These are phyloP conservation scores for Ampelomyces quisqualis DNA, from an alignment of 2,329 filamentous ascomycete species.

Conservation along the genomic window DNA sequence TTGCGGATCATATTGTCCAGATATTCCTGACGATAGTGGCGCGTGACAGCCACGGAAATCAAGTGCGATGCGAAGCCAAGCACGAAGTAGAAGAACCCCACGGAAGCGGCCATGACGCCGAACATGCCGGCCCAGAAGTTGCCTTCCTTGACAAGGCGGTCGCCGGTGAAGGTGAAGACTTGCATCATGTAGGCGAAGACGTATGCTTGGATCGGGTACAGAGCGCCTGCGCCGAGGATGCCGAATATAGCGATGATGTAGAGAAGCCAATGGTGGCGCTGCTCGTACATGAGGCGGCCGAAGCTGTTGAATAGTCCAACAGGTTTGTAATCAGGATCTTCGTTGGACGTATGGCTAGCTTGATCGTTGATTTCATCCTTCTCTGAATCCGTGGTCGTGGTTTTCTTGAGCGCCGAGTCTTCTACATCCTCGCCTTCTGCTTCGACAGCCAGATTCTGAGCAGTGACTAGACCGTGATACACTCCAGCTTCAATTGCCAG, in stretches of 20 bases:
- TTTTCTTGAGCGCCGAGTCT: conserved; percentile 16
- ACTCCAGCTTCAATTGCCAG: conserved; percentile 61
- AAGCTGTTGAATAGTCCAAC: conserved; percentile 35
- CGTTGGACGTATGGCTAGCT: conserved; percentile 6
- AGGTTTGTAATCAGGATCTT: conserved; percentile 33
- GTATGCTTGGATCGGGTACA: conserved; percentile 44
- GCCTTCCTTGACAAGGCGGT: conserved; percentile 37
- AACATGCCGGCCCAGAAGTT: conserved; percentile 69
- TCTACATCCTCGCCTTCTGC: conserved; percentile 22
- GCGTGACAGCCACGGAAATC: conserved; percentile 48
- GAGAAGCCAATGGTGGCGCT: conserved; percentile 37
- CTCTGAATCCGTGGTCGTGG: conserved; percentile 18
- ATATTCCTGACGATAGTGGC: conserved; percentile 60
- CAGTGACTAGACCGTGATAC: conserved; percentile 66
- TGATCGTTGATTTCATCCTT: conserved; percentile 8
- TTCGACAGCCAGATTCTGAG: conserved; percentile 38
- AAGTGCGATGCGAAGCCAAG: conserved; percentile 43
- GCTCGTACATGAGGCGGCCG: conserved; percentile 38
- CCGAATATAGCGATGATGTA: conserved; percentile 34
- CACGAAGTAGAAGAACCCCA: conserved; percentile 57
- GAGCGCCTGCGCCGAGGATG: conserved; percentile 36
- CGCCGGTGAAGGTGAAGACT: conserved; percentile 39
- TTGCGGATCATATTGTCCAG: conserved; percentile 62
- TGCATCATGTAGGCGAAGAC: conserved; percentile 43
- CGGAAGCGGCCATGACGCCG: conserved; percentile 57